Conservation (phyloP, 345 rosid species). For the Populus pruinosa region DNA sequence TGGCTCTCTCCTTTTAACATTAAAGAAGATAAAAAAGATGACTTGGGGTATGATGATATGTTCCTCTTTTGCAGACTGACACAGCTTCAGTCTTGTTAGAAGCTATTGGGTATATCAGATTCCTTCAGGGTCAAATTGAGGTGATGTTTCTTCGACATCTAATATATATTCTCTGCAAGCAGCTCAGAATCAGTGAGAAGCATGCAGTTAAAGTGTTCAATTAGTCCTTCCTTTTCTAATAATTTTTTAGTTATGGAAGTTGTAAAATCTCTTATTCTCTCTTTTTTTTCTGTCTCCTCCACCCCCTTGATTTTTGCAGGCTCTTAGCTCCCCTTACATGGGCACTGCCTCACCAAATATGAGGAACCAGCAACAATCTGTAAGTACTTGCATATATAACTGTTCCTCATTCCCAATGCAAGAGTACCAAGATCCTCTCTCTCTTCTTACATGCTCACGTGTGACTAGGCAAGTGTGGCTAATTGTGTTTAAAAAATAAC, state of each 20-base stretch:
- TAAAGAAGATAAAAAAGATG: slow-evolving; percentile 21
- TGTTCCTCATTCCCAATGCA: slow-evolving; percentile 25
- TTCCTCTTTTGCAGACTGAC: slow-evolving; percentile 89
- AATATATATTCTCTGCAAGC: slow-evolving; percentile 16
- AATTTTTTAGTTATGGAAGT: slow-evolving; percentile 23
- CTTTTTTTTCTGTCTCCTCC: not conserved
- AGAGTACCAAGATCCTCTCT: slow-evolving; percentile 3
- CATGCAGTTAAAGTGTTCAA: slow-evolving; percentile 35
- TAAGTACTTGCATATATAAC: slow-evolving; percentile 21
- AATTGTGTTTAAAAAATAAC: not conserved
- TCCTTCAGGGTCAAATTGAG: slow-evolving; percentile 99
- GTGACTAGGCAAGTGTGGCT: not conserved
- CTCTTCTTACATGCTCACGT: not conserved
- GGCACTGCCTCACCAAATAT: slow-evolving; percentile 34
- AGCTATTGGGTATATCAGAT: slow-evolving; percentile 99
- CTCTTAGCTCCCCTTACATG: slow-evolving; percentile 55
- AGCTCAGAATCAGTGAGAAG: slow-evolving; percentile 28
- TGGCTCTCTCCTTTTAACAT: slow-evolving; percentile 19
- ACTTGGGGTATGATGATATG: slow-evolving; percentile 39
- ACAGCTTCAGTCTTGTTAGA: slow-evolving; percentile 99
- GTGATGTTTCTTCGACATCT: slow-evolving; percentile 40
- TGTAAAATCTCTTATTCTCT: slow-evolving; percentile 5
- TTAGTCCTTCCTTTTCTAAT: slow-evolving; percentile 19
- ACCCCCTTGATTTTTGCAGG: slow-evolving; percentile 30
- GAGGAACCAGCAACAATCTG: slow-evolving; percentile 43